phyloP scores from a whole-genome alignment of 352 stramenopile genomes.

The Globisporangium spiculum region DNA sequence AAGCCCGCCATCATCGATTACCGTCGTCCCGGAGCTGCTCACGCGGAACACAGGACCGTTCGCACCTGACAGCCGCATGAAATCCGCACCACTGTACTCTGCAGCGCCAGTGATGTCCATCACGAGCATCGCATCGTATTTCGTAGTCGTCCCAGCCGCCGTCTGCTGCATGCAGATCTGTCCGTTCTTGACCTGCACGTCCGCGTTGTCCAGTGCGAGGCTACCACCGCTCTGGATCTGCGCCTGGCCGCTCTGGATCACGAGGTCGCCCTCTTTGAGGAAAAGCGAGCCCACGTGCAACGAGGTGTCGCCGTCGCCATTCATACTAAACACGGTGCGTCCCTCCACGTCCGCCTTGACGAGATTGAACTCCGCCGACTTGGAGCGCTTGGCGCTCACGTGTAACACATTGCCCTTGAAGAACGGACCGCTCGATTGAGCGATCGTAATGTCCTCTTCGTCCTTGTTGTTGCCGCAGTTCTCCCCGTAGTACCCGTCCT shows the following conservation, averaged over 20 bases:
- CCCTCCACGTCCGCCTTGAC: constrained; percentile 56
- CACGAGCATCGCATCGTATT: constrained; percentile 27
- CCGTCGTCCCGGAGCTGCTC: constrained; percentile 41
- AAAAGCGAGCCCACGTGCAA: constrained; percentile 43
- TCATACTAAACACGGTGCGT: constrained; percentile 56
- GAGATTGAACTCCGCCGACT: constrained; percentile 62
- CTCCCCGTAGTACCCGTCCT: constrained; percentile 67
- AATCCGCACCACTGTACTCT: constrained; percentile 30
- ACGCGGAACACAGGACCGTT: constrained; percentile 50
- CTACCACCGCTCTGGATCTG: constrained; percentile 34
- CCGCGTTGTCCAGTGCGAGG: constrained; percentile 44
- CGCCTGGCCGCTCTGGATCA: constrained; percentile 40
- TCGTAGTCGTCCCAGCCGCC: background rate
- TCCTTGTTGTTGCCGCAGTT: constrained; percentile 68
- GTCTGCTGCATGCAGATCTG: constrained; percentile 35
- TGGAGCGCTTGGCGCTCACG: constrained; percentile 39
- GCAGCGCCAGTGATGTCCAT: constrained; percentile 26
- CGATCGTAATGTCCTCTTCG: constrained; percentile 55
- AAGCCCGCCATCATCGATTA: constrained; percentile 55
- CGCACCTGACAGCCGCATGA: constrained; percentile 38
- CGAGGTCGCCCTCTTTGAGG: constrained; percentile 46
- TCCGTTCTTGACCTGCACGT: constrained; percentile 42
- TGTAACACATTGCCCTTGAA: constrained; percentile 70
- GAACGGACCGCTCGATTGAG: constrained; percentile 47
- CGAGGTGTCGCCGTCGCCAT: constrained; percentile 42